These are phyloP conservation scores for Vachellia pachyceras DNA, from an alignment of 306 rosid species.

Conservation along the genomic window DNA sequence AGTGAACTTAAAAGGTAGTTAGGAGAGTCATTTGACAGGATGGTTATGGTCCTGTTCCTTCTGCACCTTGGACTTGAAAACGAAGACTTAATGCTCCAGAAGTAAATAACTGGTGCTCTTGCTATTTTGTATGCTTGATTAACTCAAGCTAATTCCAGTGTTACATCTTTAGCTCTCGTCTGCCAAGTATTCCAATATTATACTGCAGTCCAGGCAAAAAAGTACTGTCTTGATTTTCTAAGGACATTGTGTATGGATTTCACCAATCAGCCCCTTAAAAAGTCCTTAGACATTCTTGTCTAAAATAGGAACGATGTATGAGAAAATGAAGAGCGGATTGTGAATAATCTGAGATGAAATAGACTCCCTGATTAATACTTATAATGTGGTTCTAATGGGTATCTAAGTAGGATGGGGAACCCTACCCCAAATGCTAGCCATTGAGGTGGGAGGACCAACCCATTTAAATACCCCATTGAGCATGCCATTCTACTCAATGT, in stretches of 20 bases:
- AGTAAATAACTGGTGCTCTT: constrained; percentile 6
- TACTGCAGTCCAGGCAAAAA: neutral
- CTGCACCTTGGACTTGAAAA: constrained; percentile 1
- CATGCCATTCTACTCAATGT: too few relatives aligned
- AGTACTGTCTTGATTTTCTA: neutral
- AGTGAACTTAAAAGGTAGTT: neutral
- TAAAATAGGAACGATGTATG: neutral
- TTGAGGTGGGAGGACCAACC: too few relatives aligned
- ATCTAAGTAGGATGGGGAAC: too few relatives aligned
- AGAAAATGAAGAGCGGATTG: neutral
- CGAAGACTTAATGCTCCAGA: neutral
- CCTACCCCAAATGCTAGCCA: too few relatives aligned
- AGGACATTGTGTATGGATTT: neutral
- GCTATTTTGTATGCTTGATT: constrained; percentile 10
- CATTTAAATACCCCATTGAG: too few relatives aligned
- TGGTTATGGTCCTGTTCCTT: constrained; percentile 1
- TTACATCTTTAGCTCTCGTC: neutral
- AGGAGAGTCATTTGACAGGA: constrained; percentile 14
- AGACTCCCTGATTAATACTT: constrained; percentile 9
- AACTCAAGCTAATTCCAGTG: neutral
- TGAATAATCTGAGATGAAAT: constrained; percentile 4
- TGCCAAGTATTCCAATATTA: constrained; percentile 1
- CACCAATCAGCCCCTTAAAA: neutral
- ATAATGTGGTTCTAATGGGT: neutral
- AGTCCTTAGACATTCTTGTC: neutral